phyloP scores from a whole-genome alignment of 129 eudicot genomes.

The Lactuca sativa region DNA sequence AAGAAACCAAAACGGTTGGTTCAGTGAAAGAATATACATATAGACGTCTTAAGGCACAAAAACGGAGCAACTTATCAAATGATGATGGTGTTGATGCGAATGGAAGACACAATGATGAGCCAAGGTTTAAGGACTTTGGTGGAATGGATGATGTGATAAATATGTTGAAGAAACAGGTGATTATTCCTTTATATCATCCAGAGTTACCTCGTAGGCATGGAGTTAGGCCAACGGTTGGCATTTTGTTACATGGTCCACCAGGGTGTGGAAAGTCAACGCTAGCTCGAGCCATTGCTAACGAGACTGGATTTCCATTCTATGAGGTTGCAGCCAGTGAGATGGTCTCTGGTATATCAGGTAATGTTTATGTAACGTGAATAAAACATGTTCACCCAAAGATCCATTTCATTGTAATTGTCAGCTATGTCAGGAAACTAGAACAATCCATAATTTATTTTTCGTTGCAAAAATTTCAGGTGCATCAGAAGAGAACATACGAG shows the following conservation, averaged over 20 bases:
- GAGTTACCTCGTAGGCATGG: slow-evolving; percentile 55
- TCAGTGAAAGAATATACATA: slow-evolving; percentile 24
- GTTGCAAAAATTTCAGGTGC: slow-evolving; percentile 56
- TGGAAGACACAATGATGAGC: slow-evolving; percentile 38
- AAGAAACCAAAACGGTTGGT: slow-evolving; percentile 35
- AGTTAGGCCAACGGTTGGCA: slow-evolving; percentile 70
- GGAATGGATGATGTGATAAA: slow-evolving; percentile 76
- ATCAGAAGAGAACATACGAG: slow-evolving; percentile 92
- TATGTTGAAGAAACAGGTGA: slow-evolving; percentile 68
- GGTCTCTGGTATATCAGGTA: slow-evolving; percentile 94
- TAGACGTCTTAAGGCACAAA: slow-evolving; percentile 18
- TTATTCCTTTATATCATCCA: slow-evolving; percentile 73
- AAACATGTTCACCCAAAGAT: no score
- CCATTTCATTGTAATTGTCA: no score
- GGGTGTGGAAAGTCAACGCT: slow-evolving; percentile 94
- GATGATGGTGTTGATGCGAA: slow-evolving; percentile 9
- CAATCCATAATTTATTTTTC: not conserved
- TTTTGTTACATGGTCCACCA: slow-evolving; percentile 87
- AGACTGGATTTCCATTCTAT: slow-evolving; percentile 81
- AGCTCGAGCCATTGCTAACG: slow-evolving; percentile 95
- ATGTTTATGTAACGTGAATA: no score
- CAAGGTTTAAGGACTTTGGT: slow-evolving; percentile 81
- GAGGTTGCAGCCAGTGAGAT: slow-evolving; percentile 86
- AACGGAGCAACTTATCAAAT: slow-evolving; percentile 10
- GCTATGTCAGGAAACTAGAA: no score